These are phyloP conservation scores for Penicillium turbatum DNA, from an alignment of 495 filamentous ascomycete species.

Conservation along the genomic window DNA sequence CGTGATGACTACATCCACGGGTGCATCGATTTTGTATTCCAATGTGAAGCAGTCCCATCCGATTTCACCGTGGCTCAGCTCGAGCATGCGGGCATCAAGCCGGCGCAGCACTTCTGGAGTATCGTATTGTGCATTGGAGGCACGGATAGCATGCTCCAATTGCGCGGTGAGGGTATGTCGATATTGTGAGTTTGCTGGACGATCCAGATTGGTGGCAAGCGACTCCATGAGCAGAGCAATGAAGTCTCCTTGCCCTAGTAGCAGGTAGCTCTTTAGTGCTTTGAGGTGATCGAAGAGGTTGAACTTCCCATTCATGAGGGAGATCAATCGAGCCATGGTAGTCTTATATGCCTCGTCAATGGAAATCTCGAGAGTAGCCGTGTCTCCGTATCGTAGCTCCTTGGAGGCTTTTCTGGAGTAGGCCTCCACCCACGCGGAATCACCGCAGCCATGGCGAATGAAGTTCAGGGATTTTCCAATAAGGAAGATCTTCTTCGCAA, in stretches of 20 bases:
- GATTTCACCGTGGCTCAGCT: slow-evolving; percentile 92
- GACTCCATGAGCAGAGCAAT: slow-evolving; percentile 98
- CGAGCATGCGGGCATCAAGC: slow-evolving; percentile 93
- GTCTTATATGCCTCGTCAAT: slow-evolving; percentile 97
- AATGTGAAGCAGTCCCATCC: slow-evolving; percentile 99
- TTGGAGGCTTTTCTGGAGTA: slow-evolving; percentile 94
- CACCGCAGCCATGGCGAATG: slow-evolving; percentile 89
- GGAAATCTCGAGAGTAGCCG: slow-evolving; percentile 80
- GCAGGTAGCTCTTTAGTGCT: slow-evolving; percentile 90
- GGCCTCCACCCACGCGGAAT: slow-evolving; percentile 90
- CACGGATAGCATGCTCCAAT: slow-evolving; percentile 93
- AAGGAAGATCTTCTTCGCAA: slow-evolving; percentile 91
- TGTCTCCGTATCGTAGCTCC: slow-evolving; percentile 91
- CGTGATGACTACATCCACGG: slow-evolving; percentile 95
- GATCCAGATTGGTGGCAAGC: slow-evolving; percentile 83
- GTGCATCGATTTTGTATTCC: slow-evolving; percentile 97
- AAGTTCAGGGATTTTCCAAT: slow-evolving; percentile 99
- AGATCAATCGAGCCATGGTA: slow-evolving; percentile 92
- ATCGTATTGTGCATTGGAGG: slow-evolving; percentile 96
- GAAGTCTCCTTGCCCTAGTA: slow-evolving; percentile 95
- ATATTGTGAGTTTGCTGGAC: slow-evolving; percentile 92
- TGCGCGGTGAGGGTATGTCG: slow-evolving; percentile 95
- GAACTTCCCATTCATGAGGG: slow-evolving; percentile 91
- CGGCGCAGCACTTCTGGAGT: slow-evolving; percentile 86
- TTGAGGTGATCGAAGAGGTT: slow-evolving; percentile 87